Base-by-base conservation (phyloP, 176 grass and related monocot species). In the Musa beccarii region DNA sequence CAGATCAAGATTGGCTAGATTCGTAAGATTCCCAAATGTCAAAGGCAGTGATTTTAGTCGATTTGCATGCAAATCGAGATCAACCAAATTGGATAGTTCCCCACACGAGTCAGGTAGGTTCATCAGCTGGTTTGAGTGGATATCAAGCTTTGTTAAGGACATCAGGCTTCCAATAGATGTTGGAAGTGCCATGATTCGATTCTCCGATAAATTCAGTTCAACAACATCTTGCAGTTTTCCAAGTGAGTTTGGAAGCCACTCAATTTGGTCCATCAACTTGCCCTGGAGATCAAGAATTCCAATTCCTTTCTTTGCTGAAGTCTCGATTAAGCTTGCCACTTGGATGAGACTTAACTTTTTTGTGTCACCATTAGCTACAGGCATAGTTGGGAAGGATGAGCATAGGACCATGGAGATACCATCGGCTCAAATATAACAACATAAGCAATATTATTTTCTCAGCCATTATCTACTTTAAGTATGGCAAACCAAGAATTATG, bases 221-320 rank as follows among this genome's bases (percentile, higher is more conserved):
- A 86, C 89, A 54, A 88, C 83, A 75, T 87, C 86, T 82, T 98
- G 86, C 59, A 98, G 84, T 72, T 98, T 98, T 17, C 90, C 94
- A 74, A 98, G 94, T 21, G 94, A 98, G 29, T 81, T 84, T 26
- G 94, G 94, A 84, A 98, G 94, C 94, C 94, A 98, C 75, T 98
- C 94, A 4, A 98, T 87, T 66, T 93, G 90, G 62, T 98, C 94
- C 43, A 83, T 84, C 71, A 98, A 82, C 68, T 93, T 98, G 15
- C 90, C 94, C 25, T 83, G 84, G 59, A 98, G 94, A 75, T 87
- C 86, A 73, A 98, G 80, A 63, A 91, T 81, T 73, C 76, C 79
- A 9, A 68, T 79, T 79, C 89, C 88, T 76, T 87, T 83, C 69
- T 93, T 98, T 34, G 94, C 94, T n/a, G 88, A 87, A 74, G 80